Evolutionary conservation across 2,329 filamentous ascomycete genomes (phyloP).

Genomic region (Trichoderma sp.): DNA sequence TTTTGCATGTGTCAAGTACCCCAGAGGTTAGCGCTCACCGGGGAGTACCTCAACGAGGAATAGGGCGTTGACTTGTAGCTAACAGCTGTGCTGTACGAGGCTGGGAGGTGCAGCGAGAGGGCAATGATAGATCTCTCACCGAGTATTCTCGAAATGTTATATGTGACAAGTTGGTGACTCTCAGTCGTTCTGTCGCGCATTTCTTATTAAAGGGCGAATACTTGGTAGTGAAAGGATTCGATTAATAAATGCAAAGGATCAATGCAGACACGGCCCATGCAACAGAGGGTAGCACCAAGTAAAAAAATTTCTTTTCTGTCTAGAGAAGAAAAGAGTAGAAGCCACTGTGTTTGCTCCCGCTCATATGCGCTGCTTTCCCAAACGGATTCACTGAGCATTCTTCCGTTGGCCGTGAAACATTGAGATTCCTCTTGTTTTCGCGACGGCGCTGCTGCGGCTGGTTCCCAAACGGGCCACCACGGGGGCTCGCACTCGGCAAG

Average conservation of each 20-base stretch:
- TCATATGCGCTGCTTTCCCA: background rate
- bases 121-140: background rate
- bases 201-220: background rate
- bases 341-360: constrained; percentile 7
- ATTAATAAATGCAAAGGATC: background rate
- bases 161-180: background rate
- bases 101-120: background rate
- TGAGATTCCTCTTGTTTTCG: constrained; percentile 15
- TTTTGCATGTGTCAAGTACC: background rate
- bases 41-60: background rate
- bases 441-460: background rate
- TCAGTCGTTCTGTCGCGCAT: too few relatives aligned
- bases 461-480: constrained; percentile 1
- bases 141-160: background rate
- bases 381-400: constrained; percentile 13
- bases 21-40: background rate
- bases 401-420: constrained; percentile 21
- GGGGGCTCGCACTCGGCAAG: background rate
- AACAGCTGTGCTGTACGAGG: background rate
- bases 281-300: background rate
- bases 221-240: background rate
- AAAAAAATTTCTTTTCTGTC: background rate
- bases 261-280: background rate
- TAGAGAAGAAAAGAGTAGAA: background rate
- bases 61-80: background rate